Evolutionary conservation across 1,284 basidiomycete genomes (phyloP).

Genomic region (Trichosporon faecale): DNA sequence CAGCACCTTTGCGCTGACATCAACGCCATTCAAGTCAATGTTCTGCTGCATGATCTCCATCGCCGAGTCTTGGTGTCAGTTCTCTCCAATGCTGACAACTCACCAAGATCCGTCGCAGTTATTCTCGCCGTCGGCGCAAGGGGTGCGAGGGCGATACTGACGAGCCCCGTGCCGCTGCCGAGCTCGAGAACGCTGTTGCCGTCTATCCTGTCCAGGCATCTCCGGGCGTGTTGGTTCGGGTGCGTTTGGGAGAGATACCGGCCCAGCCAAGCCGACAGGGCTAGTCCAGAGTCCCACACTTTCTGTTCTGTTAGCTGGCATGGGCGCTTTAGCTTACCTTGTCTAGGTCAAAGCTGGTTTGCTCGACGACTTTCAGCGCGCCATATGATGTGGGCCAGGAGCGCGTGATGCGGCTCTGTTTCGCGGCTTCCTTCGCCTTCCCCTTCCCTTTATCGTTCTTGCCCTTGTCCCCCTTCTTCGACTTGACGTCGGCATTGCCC

Average conservation of each 20-base stretch:
- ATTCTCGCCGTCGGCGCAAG: constrained; percentile 28
- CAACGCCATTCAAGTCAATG: constrained; percentile 57
- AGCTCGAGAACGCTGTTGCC: constrained; percentile 14
- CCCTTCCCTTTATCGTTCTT: constrained; percentile 20
- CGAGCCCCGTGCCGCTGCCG: constrained; percentile 80
- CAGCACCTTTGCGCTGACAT: constrained; percentile 56
- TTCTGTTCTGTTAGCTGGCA: constrained; percentile 58
- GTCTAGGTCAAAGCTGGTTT: constrained; percentile 81
- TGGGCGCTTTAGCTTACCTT: constrained; percentile 59
- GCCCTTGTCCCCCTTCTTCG: constrained; percentile 19
- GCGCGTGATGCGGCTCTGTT: constrained; percentile 69
- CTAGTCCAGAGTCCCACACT: constrained; percentile 87
- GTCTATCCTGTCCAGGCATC: constrained; percentile 13
- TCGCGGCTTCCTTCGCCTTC: constrained; percentile 46
- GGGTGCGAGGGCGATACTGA: constrained; percentile 65
- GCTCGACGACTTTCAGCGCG: constrained; percentile 63
- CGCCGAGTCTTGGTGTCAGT: constrained; percentile 62
- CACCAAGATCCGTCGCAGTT: constrained; percentile 68
- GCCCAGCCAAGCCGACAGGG: constrained; percentile 68
- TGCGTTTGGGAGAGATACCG: constrained; percentile 24
- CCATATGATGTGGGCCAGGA: constrained; percentile 55
- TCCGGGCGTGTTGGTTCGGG: constrained; percentile 7
- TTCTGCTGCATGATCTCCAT: constrained; percentile 73
- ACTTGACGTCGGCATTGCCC: constrained; percentile 26
- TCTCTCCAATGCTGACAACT: constrained; percentile 33